phyloP scores from a whole-genome alignment of 2,329 filamentous ascomycete species.

The Dothidotthia symphoricarpi region DNA sequence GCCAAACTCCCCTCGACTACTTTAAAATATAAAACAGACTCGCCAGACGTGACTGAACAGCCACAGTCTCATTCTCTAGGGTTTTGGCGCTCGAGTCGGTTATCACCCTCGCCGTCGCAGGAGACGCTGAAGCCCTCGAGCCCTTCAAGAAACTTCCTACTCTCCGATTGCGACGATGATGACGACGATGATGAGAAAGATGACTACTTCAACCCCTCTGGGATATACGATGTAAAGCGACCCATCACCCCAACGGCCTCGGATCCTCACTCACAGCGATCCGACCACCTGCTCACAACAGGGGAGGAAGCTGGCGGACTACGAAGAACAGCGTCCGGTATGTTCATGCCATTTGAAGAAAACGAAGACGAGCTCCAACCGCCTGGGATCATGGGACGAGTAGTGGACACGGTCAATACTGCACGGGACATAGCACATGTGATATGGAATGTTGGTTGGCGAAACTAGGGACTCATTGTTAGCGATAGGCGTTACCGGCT shows the following conservation, averaged over 20 bases:
- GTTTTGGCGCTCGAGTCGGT: constrained; percentile 47
- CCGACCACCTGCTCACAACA: constrained; percentile 15
- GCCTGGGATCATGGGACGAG: constrained; percentile 69
- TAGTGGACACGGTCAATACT: constrained; percentile 74
- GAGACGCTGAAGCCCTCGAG: constrained; percentile 75
- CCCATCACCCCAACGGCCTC: constrained; percentile 39
- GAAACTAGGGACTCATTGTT: constrained; percentile 40
- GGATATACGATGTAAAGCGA: constrained; percentile 36
- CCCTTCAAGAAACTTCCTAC: constrained; percentile 63
- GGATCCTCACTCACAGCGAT: constrained; percentile 20
- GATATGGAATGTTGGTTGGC: constrained; percentile 66
- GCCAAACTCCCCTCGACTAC: constrained; percentile 85
- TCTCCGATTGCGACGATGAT: constrained; percentile 58
- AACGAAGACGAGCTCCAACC: constrained; percentile 60
- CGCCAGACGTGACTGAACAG: constrained; percentile 64
- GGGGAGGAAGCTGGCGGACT: constrained; percentile 53
- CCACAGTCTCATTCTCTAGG: constrained; percentile 43
- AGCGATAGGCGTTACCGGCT: constrained; percentile 25
- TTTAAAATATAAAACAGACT: constrained; percentile 78
- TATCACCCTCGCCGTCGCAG: constrained; percentile 75
- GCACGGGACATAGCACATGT: constrained; percentile 64
- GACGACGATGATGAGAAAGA: constrained; percentile 50
- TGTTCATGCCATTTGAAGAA: constrained; percentile 87
- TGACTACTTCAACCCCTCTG: constrained; percentile 47
- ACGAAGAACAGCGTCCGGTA: constrained; percentile 77